These are phyloP conservation scores for Wallemia mellicola DNA, from an alignment of 1,284 basidiomycete species.

Conservation along the genomic window DNA sequence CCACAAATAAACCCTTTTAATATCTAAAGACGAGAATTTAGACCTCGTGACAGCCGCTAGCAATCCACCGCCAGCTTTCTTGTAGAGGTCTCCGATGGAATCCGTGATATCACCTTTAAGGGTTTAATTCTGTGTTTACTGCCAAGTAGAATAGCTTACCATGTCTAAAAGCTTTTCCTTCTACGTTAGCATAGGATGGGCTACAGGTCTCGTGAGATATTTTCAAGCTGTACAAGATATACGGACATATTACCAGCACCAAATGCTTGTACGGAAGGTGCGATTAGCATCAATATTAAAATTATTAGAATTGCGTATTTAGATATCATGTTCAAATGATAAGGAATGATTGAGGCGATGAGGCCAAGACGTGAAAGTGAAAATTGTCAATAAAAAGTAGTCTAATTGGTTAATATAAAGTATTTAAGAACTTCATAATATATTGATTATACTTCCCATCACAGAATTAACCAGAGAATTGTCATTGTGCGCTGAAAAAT, in stretches of 20 bases:
- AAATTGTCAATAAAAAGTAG: too few species aligned
- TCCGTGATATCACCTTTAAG: constrained; percentile 21
- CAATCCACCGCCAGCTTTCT: constrained; percentile 18
- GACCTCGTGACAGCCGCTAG: constrained; percentile 31
- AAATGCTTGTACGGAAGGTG: constrained; percentile 29
- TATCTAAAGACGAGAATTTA: constrained; percentile 27
- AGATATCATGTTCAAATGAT: too few species aligned
- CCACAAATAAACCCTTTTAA: constrained; percentile 9
- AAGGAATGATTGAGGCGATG: too few species aligned
- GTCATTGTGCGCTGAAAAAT: too few species aligned
- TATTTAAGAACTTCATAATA: too few species aligned
- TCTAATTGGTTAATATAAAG: too few species aligned
- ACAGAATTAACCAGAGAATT: too few species aligned
- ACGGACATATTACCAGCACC: constrained; percentile 40
- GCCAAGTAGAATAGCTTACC: not conserved
- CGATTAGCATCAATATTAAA: constrained; percentile 18
- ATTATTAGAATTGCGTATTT: not conserved
- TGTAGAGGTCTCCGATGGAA: constrained; percentile 25
- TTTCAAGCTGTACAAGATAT: constrained; percentile 3
- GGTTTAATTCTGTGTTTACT: not conserved
- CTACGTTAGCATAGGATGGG: constrained; percentile 22
- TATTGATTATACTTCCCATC: too few species aligned
- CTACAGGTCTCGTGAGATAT: constrained; percentile 2
- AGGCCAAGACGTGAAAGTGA: too few species aligned
- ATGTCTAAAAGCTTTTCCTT: constrained; percentile 13